Evolutionary conservation across 495 filamentous ascomycete genomes (phyloP), one percentile per base, ranked within the genome.

Genomic region (Lentithecium fluviatile): DNA sequence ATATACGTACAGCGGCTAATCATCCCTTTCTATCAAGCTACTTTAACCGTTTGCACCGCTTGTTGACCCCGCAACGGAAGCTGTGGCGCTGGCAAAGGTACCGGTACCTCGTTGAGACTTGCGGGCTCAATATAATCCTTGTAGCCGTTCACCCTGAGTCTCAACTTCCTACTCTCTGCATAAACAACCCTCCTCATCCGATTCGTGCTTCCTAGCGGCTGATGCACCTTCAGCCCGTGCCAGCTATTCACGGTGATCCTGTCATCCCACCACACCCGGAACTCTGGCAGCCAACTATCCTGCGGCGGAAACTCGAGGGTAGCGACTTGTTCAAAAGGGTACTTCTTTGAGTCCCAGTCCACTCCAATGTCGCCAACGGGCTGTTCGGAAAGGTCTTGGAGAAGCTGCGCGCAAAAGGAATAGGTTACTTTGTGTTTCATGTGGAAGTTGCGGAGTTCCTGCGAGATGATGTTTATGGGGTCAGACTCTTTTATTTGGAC

Each of bases 271-370:
- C 78, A 78, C 0, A 67, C 66, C 50, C 74, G 76, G 29, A 76
- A 58, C 55, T 74, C 73, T 23, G 73, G 75, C 37, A 73, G 69
- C 42, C 74, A 79, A 13, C 66, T 70, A n/a, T 80, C 77, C 51
- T 79, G 75, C 61, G 73, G 71, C 11, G 74, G 73, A 53, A 80
- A 73, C 25, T 75, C 58, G 20, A 80, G 60, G 36, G 66, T 73
- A 15, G 75, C 79, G 17, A 80, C 74, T 19, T 75, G 75, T 58
- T 79, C 76, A 69, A 68, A 79, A 2, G 79, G 79, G 45, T 80
- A 79, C 54, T 77, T 80, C 60, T 74, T 71, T 23, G 72, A 60
- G 58, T 80, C 77, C 77, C 76, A 80, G 0, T 75, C 66, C n/a
- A 73, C 74, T 11, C 78, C 77, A 19, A 76, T 68, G 58, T 79